Conservation (phyloP, 305 asterid genomes). For the Fraxinus sp. region DNA sequence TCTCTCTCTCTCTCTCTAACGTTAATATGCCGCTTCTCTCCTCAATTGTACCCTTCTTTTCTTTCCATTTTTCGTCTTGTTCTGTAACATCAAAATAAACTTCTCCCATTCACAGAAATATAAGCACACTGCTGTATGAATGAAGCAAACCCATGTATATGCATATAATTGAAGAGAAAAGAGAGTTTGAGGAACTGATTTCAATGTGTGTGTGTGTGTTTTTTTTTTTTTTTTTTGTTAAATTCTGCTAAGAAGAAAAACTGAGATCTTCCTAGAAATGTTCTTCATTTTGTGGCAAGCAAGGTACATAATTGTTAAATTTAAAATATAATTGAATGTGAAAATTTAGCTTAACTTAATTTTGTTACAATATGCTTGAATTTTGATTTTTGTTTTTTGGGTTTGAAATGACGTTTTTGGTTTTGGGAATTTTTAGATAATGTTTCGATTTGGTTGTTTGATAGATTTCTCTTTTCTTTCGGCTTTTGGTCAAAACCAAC, state of each 20-base stretch:
- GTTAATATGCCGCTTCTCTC: not conserved
- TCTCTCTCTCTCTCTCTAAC: not conserved
- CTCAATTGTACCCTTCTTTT: not conserved
- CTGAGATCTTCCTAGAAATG: conserved; percentile 46
- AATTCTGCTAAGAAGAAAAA: conserved; percentile 12
- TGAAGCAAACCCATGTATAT: not conserved
- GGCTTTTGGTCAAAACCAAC: conserved; percentile 28
- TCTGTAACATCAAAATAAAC: not conserved
- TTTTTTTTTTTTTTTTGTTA: not conserved
- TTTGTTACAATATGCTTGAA: conserved; percentile 1
- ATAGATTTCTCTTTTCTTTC: conserved; percentile 21
- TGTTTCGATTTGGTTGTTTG: conserved; percentile 35
- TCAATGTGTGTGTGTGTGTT: not conserved
- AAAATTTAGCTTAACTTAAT: conserved; percentile 23
- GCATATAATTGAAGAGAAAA: not conserved
- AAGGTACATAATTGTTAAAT: conserved; percentile 28
- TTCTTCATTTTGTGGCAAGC: conserved; percentile 43
- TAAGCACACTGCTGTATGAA: not conserved
- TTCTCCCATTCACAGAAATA: not conserved
- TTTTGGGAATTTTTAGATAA: conserved; percentile 10
- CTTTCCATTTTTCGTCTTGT: not conserved
- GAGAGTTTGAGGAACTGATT: conserved; percentile 8
- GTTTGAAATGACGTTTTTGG: not conserved
- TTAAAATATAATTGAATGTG: conserved; percentile 24
- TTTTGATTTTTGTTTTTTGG: conserved; percentile 14